Evolutionary conservation across 2,329 filamentous ascomycete species (phyloP), one percentile per base, ranked within the genome.

Genomic region (Setomelanomma holmii): DNA sequence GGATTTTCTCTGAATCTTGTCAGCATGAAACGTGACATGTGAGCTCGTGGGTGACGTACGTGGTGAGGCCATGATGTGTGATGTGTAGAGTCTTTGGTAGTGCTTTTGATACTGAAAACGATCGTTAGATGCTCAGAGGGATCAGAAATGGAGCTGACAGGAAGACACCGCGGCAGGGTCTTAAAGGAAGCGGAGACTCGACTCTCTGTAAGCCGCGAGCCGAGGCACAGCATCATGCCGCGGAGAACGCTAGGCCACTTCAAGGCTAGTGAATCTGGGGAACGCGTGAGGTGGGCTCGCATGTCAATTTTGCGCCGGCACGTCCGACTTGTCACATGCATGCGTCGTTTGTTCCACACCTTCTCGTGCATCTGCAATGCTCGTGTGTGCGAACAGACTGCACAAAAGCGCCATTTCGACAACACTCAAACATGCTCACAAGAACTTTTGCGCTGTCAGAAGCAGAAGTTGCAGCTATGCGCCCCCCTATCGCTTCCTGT

Each of bases 1-100:
- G 90, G 78, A 99, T 89, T 82, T 90, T 84, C 81, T 95, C 90
- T 93, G 76, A 19, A 41, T 40, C 14, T 40, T 45, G 61, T 66
- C 56, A 73, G 75, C 56, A 64, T 59, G 40, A 42, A 30, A 14
- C 14, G 17, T 24, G 24, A 49, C 61, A 66, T 55, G 56, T 59
- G 56, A 47, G 33, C 41, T 45, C 23, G 14, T 49, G 55, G 51
- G 40, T 51, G 49, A 80, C 89, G 75, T 86, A 93, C 90, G 90
- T 78, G 89, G 88, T 77, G 89, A 91, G 61, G 89, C 87, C 89
- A 93, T 93, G 68, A 49, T 73, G 74, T 40, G 36, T 38, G 38
- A 52, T 55, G 51, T 56, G 22, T 51, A 39, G 41, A 53, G 20
- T 20, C 24, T 42, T 49, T 19, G 41, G 41, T 27, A 4, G 19